Percentiles rank a stretch among this genome's conserved stretches.
Evolutionary conservation across 2,329 filamentous ascomycete species (phyloP).

Genomic region (Cryphonectria radicalis): DNA sequence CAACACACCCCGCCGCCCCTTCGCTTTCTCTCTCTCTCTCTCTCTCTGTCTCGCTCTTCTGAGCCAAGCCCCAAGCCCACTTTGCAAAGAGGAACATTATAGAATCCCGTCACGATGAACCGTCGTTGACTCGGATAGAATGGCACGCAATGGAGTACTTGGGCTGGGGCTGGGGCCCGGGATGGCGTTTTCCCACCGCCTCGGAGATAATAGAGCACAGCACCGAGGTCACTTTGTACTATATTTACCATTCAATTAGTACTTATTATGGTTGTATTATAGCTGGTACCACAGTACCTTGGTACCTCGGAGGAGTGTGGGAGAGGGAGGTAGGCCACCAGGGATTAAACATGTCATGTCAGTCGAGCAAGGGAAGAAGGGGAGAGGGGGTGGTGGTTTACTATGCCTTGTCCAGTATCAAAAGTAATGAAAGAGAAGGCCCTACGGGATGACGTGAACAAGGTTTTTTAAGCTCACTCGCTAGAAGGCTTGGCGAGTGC

Average conservation of each 20-base stretch:
- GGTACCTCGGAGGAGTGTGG: too few relatives aligned
- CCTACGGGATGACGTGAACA: conserved; percentile 20
- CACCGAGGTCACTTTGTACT: background rate
- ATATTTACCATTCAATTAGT: background rate
- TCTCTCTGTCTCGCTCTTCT: too few relatives aligned
- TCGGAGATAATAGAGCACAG: conserved; percentile 8
- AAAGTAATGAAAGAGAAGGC: background rate
- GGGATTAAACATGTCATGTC: background rate
- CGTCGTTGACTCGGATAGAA: background rate
- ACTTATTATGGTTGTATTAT: background rate
- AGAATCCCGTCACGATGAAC: background rate
- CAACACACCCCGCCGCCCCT: too few relatives aligned
- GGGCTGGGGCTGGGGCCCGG: background rate
- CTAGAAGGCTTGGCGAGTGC: conserved; percentile 23
- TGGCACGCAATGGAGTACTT: background rate
- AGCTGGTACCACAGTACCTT: too few relatives aligned
- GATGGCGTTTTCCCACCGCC: background rate
- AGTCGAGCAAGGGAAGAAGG: background rate
- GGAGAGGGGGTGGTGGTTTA: background rate
- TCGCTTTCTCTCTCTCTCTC: too few relatives aligned
- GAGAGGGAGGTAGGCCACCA: too few relatives aligned
- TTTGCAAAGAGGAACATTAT: background rate
- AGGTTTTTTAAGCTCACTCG: conserved; percentile 29
- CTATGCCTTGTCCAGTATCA: background rate
- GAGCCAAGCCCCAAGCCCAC: background rate